Evolutionary conservation across 2,329 filamentous ascomycete species (phyloP).

Genomic region (Pseudogymnoascus sp.): DNA sequence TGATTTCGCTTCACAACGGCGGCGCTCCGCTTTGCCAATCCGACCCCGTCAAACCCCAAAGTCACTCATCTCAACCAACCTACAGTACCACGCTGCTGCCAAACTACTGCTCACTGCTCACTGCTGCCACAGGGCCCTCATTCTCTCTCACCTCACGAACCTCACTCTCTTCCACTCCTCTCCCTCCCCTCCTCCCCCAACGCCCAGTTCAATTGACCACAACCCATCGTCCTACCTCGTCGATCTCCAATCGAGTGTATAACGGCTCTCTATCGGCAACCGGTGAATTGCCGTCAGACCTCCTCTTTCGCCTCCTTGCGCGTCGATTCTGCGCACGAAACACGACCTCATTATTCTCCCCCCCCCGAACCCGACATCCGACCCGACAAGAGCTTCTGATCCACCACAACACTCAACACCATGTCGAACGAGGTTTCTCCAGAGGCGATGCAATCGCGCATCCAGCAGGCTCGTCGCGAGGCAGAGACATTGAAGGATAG

Average conservation of each 20-base stretch:
- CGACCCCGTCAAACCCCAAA: slow-evolving; percentile 3
- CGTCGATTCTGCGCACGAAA: slow-evolving; percentile 16
- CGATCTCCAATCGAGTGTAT: slow-evolving; percentile 8
- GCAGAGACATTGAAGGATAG: slow-evolving; percentile 95
- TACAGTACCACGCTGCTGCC: background rate
- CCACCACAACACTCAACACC: slow-evolving; percentile 14
- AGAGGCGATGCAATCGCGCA: slow-evolving; percentile 84
- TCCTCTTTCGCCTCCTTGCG: slow-evolving; percentile 8
- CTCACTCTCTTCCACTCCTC: background rate
- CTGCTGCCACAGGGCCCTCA: slow-evolving; percentile 4
- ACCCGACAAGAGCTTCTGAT: slow-evolving; percentile 11
- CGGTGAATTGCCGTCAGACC: background rate
- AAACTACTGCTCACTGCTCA: background rate
- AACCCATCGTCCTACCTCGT: background rate
- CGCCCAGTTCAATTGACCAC: slow-evolving; percentile 6
- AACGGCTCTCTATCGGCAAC: background rate
- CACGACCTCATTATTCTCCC: slow-evolving; percentile 9
- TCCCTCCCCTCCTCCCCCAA: background rate
- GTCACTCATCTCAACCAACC: background rate
- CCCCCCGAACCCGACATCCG: background rate
- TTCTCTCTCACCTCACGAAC: background rate
- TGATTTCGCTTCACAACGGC: slow-evolving; percentile 8
- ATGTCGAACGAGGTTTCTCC: slow-evolving; percentile 53
- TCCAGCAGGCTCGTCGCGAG: slow-evolving; percentile 88
- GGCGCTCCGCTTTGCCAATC: slow-evolving; percentile 4